phyloP scores from a whole-genome alignment of 179 eudicot species.

The Beta corolliflora region DNA sequence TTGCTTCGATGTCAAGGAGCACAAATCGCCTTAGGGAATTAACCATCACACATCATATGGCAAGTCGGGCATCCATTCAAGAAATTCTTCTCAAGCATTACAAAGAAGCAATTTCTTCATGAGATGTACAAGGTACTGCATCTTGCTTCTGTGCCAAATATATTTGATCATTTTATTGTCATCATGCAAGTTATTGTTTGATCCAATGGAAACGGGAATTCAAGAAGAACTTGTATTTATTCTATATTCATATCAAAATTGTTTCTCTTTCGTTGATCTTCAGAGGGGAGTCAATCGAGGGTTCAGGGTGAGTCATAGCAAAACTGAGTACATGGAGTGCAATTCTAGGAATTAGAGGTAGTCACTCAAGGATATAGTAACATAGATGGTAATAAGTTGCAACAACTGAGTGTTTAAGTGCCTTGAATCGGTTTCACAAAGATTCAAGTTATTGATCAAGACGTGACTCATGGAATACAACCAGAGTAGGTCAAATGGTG shows the following conservation, averaged over 20 bases:
- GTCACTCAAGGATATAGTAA: too few species aligned
- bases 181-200: neutral
- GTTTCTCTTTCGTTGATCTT: neutral
- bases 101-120: conserved; percentile 82
- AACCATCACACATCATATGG: conserved; percentile 80
- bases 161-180: neutral
- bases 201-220: neutral
- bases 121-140: conserved; percentile 87
- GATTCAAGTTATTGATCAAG: too few species aligned
- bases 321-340: too few species aligned
- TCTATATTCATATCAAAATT: neutral
- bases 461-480: too few species aligned
- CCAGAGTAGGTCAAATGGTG: too few species aligned
- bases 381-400: too few species aligned
- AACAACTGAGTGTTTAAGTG: too few species aligned
- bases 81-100: conserved; percentile 84
- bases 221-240: neutral
- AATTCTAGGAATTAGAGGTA: too few species aligned
- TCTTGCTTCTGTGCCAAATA: conserved; percentile 4
- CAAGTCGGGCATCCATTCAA: conserved; percentile 89
- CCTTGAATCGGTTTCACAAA: too few species aligned
- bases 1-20: conserved; percentile 98
- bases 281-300: neutral
- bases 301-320: too few species aligned
- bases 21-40: conserved; percentile 64